Conservation (phyloP, 2,329 filamentous ascomycete genomes). For the Coniochaeta pulveracea region DNA sequence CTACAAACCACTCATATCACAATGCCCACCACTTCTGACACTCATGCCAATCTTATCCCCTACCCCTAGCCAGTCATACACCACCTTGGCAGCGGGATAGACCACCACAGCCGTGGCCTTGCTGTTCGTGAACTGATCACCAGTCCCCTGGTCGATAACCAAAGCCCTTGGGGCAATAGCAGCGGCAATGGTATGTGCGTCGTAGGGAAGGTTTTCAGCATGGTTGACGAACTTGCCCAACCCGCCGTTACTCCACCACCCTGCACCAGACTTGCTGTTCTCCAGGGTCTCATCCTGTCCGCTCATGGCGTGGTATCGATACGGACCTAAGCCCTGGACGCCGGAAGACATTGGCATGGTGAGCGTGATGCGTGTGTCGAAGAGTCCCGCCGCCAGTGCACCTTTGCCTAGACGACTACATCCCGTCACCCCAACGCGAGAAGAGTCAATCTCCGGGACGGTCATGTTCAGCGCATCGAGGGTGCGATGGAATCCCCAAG, state of each 20-base stretch:
- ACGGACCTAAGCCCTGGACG: slow-evolving; percentile 42
- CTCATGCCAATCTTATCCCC: slow-evolving; percentile 36
- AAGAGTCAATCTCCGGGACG: slow-evolving; percentile 31
- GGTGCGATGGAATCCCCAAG: slow-evolving; percentile 41
- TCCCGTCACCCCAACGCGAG: slow-evolving; percentile 34
- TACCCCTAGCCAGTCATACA: slow-evolving; percentile 41
- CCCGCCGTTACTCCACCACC: slow-evolving; percentile 41
- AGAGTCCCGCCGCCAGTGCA: slow-evolving; percentile 37
- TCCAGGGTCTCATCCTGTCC: slow-evolving; percentile 34
- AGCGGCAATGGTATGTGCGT: slow-evolving; percentile 47
- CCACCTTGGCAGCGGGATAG: slow-evolving; percentile 37
- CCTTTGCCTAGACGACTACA: slow-evolving; percentile 44
- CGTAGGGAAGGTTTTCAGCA: slow-evolving; percentile 39
- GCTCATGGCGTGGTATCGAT: slow-evolving; percentile 33
- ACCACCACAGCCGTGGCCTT: slow-evolving; percentile 37
- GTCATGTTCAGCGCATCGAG: slow-evolving; percentile 38
- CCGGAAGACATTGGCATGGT: slow-evolving; percentile 44
- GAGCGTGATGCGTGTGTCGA: slow-evolving; percentile 40
- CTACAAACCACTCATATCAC: slow-evolving; percentile 35
- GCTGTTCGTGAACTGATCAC: slow-evolving; percentile 34
- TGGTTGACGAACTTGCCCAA: slow-evolving; percentile 46
- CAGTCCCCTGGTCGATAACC: slow-evolving; percentile 42
- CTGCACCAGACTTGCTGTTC: slow-evolving; percentile 38
- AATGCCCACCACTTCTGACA: slow-evolving; percentile 33
- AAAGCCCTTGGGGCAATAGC: slow-evolving; percentile 45